Evolutionary conservation across 345 rosid species (phyloP).

Genomic region (Lepidium aucheri): DNA sequence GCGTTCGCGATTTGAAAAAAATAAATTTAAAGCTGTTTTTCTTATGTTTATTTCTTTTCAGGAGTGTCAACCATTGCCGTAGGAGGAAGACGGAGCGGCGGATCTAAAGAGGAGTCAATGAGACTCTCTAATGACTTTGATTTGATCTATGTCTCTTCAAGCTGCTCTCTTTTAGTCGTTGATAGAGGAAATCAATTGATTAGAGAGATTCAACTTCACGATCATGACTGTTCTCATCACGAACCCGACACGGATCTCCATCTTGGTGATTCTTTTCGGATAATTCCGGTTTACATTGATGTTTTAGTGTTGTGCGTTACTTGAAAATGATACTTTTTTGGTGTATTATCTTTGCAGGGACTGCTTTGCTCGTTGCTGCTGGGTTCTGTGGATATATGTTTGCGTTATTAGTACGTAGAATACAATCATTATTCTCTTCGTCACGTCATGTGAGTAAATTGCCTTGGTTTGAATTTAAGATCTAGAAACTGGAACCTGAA

Average conservation of each 20-base stretch:
- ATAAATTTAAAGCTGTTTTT: no score
- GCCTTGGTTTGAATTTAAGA: not conserved
- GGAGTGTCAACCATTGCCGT: slow-evolving; percentile 91
- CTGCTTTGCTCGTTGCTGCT: slow-evolving; percentile 66
- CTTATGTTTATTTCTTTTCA: slow-evolving; percentile 25
- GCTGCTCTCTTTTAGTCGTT: slow-evolving; percentile 75
- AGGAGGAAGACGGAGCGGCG: slow-evolving; percentile 78
- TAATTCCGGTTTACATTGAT: not conserved
- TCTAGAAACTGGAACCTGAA: not conserved
- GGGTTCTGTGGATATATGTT: slow-evolving; percentile 85
- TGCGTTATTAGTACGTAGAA: slow-evolving; percentile 70
- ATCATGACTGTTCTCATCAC: slow-evolving; percentile 58
- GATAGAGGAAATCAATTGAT: slow-evolving; percentile 89
- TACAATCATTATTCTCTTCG: slow-evolving; percentile 53
- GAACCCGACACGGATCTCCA: slow-evolving; percentile 49
- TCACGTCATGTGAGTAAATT: slow-evolving; percentile 41
- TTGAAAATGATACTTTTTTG: not conserved
- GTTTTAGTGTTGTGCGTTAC: not conserved
- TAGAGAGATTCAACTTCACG: slow-evolving; percentile 74
- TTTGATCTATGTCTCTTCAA: slow-evolving; percentile 56
- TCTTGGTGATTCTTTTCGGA: slow-evolving; percentile 42
- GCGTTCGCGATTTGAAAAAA: not conserved
- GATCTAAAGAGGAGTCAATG: slow-evolving; percentile 44
- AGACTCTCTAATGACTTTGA: slow-evolving; percentile 88
- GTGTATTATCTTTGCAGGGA: slow-evolving; percentile 35